Evolutionary conservation across 371 early-diverging fungal species (phyloP), one percentile per base, ranked within the genome.

Genomic region (Mitosporidium daphniae): DNA sequence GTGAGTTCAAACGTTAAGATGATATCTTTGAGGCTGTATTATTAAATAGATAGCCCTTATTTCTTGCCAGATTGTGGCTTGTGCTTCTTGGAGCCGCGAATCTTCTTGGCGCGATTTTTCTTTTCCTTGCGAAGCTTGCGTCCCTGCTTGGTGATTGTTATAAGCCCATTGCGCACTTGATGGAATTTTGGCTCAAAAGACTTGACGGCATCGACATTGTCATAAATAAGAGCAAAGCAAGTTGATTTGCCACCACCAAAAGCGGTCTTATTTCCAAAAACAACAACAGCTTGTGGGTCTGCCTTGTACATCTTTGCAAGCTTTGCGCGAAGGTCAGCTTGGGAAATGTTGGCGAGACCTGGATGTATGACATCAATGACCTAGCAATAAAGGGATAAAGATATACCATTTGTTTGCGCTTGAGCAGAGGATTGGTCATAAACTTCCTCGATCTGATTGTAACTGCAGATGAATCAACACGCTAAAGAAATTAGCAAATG

Each of bases 171-270:
- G 32, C 74, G 55, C 30, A 61, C 61, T 34, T 78, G 58, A 42
- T 84, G 62, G 66, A 66, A 68, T 57, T 75, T 84, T 50, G 91
- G 91, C 55, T 89, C 91, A 46, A 86, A 72, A 58, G 77, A 78
- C 70, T 77, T 78, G 42, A 69, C 63, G 26, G 75, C 48, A 32
- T 82, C 84, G 40, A 75, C 42, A 32, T 58, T 52, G 54, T 89
- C 89, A 65, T 89, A 89, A 54, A 89, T 65, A 38, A 86, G 52
- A 28, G 68, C 86, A 42, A 86, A 89, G 31, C 91, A 86, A 39
- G 80, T 78, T 32, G 74, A 62, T 56, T 71, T 68, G 51, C 84
- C 84, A 38, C 91, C 91, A 66, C 91, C 91, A 51, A 78, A 89
- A 36, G 49, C 55, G 38, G 80, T 80, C 43, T 66, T 61, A 63